Percentiles rank a stretch among this genome's conserved stretches.
phyloP scores from a whole-genome alignment of 129 eudicot genomes.

The Flaveria ramosissima region DNA sequence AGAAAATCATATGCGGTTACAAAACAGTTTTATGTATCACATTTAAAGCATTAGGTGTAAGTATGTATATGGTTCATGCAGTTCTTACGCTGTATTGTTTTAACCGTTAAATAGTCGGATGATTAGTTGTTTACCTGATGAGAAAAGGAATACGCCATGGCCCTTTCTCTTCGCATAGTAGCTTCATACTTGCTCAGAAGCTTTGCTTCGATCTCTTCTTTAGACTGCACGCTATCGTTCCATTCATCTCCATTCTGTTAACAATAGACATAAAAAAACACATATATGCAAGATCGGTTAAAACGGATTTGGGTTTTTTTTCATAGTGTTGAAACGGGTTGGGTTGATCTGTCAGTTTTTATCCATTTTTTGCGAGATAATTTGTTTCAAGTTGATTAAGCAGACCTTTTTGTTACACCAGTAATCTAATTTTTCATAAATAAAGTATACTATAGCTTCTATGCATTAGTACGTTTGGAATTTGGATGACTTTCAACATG shows the following conservation, averaged over 20 bases:
- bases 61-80: background rate
- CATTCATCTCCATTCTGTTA: conserved; percentile 78
- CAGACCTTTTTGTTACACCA: background rate
- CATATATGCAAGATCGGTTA: background rate
- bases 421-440: background rate
- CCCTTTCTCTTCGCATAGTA: conserved; percentile 83
- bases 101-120: background rate
- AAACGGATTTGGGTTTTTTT: background rate
- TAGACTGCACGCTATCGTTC: conserved; percentile 76
- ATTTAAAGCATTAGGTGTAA: too few relatives aligned
- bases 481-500: too few relatives aligned
- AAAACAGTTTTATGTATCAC: too few relatives aligned
- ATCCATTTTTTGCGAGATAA: background rate
- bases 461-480: background rate
- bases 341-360: background rate
- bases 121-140: conserved; percentile 66
- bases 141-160: conserved; percentile 88
- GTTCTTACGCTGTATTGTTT: background rate
- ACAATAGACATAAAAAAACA: background rate
- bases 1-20: too few relatives aligned
- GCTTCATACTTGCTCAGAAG: conserved; percentile 77
- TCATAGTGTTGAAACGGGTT: background rate
- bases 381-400: background rate
- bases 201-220: conserved; percentile 81
- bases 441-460: background rate